phyloP scores from a whole-genome alignment of 129 eudicot species.

The Flaveria trinervia region DNA sequence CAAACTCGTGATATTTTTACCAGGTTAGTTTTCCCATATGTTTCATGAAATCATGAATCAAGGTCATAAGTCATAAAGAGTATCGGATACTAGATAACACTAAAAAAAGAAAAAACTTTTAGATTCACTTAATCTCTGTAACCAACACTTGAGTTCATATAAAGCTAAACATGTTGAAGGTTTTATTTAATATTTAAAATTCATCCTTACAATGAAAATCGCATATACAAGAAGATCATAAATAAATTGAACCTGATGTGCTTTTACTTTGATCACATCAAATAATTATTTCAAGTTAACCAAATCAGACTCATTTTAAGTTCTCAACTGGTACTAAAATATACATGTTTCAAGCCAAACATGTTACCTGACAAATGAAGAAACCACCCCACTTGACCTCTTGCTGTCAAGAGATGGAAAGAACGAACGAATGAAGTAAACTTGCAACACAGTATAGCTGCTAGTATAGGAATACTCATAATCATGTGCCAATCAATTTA shows the following conservation, averaged over 20 bases:
- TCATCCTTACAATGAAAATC: neutral
- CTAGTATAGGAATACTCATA: neutral
- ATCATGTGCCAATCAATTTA: neutral
- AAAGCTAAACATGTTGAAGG: neutral
- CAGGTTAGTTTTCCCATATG: too few species aligned
- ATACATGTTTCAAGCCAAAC: neutral
- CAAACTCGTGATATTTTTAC: too few species aligned
- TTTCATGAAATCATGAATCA: too few species aligned
- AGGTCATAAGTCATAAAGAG: too few species aligned
- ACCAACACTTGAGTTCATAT: too few species aligned
- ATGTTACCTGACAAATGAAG: neutral
- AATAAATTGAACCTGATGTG: neutral
- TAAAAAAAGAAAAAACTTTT: too few species aligned
- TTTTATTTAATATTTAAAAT: too few species aligned
- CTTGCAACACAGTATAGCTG: neutral
- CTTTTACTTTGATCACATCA: neutral
- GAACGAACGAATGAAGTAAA: conserved; percentile 35
- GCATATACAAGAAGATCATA: neutral
- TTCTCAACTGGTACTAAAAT: neutral
- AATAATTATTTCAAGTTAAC: neutral
- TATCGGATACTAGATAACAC: too few species aligned
- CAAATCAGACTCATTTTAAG: neutral
- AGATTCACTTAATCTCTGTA: too few species aligned
- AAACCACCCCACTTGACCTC: neutral
- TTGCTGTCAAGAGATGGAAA: conserved; percentile 19